These are phyloP conservation scores for Plantago elongata DNA, from an alignment of 257 asterid genomes.

Conservation along the genomic window DNA sequence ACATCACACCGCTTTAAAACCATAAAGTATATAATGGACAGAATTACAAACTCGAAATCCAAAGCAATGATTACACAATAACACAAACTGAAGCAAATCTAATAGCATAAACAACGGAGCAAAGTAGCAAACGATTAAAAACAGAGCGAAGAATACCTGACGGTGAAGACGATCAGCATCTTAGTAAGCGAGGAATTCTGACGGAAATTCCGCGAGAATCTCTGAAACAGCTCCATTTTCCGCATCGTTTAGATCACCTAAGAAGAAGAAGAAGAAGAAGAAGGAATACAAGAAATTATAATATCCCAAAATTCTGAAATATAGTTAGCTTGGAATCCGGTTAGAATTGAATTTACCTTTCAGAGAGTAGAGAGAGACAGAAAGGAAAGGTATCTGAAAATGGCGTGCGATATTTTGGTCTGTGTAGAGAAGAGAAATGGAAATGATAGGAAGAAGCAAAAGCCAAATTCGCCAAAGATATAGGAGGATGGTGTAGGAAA, in stretches of 20 bases:
- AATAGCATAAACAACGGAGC: neutral
- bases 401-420: neutral
- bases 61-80: too few species aligned
- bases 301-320: neutral
- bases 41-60: too few species aligned
- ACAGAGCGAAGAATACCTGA: conserved; percentile 37
- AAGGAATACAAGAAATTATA: neutral
- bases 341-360: conserved; percentile 10
- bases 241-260: conserved; percentile 34
- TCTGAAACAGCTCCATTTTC: conserved; percentile 47
- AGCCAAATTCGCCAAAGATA: conserved; percentile 23
- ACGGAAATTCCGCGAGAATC: conserved; percentile 50
- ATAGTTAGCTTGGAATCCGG: neutral
- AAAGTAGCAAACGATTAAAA: neutral
- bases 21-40: too few species aligned
- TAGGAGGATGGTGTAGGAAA: conserved; percentile 24
- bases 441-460: neutral
- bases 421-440: neutral
- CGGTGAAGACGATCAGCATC: conserved; percentile 53
- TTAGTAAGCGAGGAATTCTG: conserved; percentile 55
- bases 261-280: conserved; percentile 11
- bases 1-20: too few species aligned
- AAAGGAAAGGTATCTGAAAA: neutral
- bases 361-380: conserved; percentile 24
- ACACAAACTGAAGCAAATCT: too few species aligned